Conservation (phyloP, 768 basidiomycete species). For the Suillus discolor region DNA sequence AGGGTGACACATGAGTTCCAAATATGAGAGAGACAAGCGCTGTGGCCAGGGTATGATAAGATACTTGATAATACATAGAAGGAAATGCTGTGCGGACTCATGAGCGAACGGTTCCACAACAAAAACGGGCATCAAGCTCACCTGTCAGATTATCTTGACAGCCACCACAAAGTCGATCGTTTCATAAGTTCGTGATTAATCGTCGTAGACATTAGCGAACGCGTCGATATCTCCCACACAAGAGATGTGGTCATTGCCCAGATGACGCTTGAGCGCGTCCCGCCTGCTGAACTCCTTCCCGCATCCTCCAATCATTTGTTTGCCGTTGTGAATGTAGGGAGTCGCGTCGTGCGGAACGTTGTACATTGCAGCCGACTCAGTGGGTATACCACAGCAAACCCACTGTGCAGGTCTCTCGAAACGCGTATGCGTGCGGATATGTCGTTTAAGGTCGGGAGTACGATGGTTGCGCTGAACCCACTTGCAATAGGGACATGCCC, state of each 20-base stretch:
- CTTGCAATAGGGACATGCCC: constrained; percentile 49
- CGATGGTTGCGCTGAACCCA: constrained; percentile 53
- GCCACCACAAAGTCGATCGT: background rate
- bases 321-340: constrained; percentile 30
- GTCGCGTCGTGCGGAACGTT: constrained; percentile 23
- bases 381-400: constrained; percentile 40
- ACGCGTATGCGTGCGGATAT: constrained; percentile 54
- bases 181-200: constrained; percentile 12
- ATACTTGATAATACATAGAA: constrained; percentile 2
- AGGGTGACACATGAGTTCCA: background rate
- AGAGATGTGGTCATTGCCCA: constrained; percentile 36
- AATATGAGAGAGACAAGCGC: background rate
- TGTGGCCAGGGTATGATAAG: background rate
- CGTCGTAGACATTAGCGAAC: constrained; percentile 30
- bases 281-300: constrained; percentile 39
- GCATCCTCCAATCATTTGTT: constrained; percentile 40
- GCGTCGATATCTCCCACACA: constrained; percentile 35
- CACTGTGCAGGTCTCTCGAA: constrained; percentile 37
- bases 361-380: constrained; percentile 26
- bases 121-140: background rate
- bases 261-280: constrained; percentile 44
- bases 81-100: background rate
- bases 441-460: constrained; percentile 60
- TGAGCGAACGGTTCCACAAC: background rate
- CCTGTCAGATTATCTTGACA: background rate